These are phyloP conservation scores for Luffa acutangula DNA, from an alignment of 306 rosid species.

Conservation along the genomic window DNA sequence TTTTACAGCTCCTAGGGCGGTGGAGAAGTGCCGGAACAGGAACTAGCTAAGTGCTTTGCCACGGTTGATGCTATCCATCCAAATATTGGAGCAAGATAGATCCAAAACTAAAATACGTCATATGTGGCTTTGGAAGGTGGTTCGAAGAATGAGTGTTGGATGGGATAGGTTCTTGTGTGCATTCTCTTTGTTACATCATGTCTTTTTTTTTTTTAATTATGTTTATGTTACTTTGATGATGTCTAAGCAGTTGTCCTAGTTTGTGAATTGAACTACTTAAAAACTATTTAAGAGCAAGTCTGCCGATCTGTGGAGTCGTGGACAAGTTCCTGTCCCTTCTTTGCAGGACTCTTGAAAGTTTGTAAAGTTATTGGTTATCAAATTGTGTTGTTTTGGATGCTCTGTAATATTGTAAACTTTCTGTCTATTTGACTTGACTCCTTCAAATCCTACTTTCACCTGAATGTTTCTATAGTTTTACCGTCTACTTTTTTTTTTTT, in stretches of 20 bases:
- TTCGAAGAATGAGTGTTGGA: constrained; percentile 20
- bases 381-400: constrained; percentile 19
- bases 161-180: constrained; percentile 26
- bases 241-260: constrained; percentile 19
- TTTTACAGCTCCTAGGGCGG: constrained; percentile 69
- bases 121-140: constrained; percentile 10
- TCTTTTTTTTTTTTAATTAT: background rate
- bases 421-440: background rate
- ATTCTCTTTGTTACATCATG: constrained; percentile 20
- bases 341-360: constrained; percentile 28
- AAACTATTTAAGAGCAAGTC: constrained; percentile 9
- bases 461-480: background rate
- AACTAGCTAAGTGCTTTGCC: constrained; percentile 26
- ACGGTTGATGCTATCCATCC: constrained; percentile 22
- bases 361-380: constrained; percentile 31
- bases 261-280: constrained; percentile 18
- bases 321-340: constrained; percentile 21
- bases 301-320: constrained; percentile 10
- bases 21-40: constrained; percentile 58
- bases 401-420: constrained; percentile 12
- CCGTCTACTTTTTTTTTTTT: background rate
- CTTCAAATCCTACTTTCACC: background rate
- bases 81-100: constrained; percentile 6
- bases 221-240: constrained; percentile 22
- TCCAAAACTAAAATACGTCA: background rate